Percentiles rank a stretch among this genome's conserved stretches.
phyloP scores from a whole-genome alignment of 1,284 basidiomycete genomes.

The Trichosporon sp. region DNA sequence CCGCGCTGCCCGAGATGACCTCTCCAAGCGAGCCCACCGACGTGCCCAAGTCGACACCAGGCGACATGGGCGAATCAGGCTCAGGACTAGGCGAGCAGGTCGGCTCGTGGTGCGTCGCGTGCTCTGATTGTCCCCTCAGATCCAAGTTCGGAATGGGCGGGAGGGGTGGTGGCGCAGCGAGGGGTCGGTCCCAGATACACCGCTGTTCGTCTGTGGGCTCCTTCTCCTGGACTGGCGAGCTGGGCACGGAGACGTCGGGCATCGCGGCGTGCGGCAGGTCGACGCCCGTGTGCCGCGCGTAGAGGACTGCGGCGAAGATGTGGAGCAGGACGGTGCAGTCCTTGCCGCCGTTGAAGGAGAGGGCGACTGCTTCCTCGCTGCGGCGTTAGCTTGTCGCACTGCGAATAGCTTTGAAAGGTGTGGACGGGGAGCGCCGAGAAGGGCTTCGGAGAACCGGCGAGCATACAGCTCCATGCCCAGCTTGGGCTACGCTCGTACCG shows the following conservation, averaged over 20 bases:
- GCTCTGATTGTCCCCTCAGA: neutral
- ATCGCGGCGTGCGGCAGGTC: neutral
- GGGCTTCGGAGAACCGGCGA: too few relatives aligned
- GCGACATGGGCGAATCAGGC: conserved; percentile 37
- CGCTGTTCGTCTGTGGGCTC: conserved; percentile 19
- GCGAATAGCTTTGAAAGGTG: too few relatives aligned
- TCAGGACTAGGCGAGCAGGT: conserved; percentile 31
- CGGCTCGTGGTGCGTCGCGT: conserved; percentile 30
- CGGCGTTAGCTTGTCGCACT: neutral
- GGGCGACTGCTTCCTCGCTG: conserved; percentile 69
- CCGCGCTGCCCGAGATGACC: too few relatives aligned
- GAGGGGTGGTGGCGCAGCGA: conserved; percentile 29
- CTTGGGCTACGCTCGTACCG: too few relatives aligned
- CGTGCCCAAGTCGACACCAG: neutral
- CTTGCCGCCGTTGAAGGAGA: conserved; percentile 98
- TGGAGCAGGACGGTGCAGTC: conserved; percentile 96
- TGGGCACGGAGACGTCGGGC: neutral
- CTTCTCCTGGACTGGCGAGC: conserved; percentile 1
- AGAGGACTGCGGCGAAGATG: conserved; percentile 74
- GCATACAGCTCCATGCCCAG: too few relatives aligned
- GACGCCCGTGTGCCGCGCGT: conserved; percentile 41
- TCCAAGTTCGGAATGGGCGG: conserved; percentile 12
- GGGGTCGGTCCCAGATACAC: conserved; percentile 21
- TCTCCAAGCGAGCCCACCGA: too few relatives aligned
- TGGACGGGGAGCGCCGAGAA: too few relatives aligned